Base-by-base conservation (phyloP, 805 yeast species). In the Diddensiella santjacobensis region DNA sequence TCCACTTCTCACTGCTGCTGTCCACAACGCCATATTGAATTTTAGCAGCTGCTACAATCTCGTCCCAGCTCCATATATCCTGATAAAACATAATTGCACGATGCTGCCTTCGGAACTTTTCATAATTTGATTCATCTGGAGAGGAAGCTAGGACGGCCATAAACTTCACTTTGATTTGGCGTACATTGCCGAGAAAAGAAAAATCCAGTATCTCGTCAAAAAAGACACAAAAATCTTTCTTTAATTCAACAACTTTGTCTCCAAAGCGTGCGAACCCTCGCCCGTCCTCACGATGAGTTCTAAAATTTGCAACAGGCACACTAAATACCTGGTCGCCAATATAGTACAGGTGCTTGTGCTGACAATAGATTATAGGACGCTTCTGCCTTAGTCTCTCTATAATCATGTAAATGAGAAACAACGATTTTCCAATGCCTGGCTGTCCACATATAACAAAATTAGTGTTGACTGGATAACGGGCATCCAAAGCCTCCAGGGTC, bases 351-450 rank as follows among this genome's bases (percentile, higher is more conserved):
- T 6, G 15, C 31, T 13, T 13, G 11, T 6, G 8, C 8, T 35
- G 18, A 35, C 8, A 35, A 15, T n/a, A 35, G 8, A 35, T 8
- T 6, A 35, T 17, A 8, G 18, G 38, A 6, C 15, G 8, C 20
- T 35, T 35, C 15, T 17, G 15, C 8, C 15, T 35, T 8, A 35
- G 18, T 17, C 38, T 10, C 20, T 35, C 38, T 6, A 35, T 17
- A 8, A 15, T 8, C 38, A 35, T 8, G 15, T 35, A 35, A 10
- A n/a, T n/a, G 8, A 35, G 18, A 35, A 35, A 35, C 38, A 13
- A 15, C 8, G 38, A 35, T 17, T 35, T 35, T 35, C 38, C 38
- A 35, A 35, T 35, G 8, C 38, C 38, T n/a, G 38, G 38, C 20
- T 35, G 38, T 6, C 38, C 38, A 8, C 8, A 35, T n/a, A 35